A percentile compares a stretch with the other conserved stretches of the same genome.
These are phyloP conservation scores for Furcasterigmium sp. DNA, from an alignment of 2,329 filamentous ascomycete genomes.

Conservation along the genomic window DNA sequence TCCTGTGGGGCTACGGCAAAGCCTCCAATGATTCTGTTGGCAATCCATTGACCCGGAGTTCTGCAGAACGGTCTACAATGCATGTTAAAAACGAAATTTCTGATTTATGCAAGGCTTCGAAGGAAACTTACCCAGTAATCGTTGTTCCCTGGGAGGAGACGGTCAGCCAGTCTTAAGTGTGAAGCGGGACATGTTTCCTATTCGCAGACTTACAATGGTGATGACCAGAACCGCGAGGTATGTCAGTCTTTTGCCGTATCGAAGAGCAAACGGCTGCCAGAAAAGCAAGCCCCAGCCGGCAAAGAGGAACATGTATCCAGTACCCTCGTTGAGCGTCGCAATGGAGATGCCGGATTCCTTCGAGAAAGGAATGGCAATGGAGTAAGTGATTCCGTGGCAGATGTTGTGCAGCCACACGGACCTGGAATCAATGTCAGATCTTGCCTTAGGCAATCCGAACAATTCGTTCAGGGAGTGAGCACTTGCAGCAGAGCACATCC, in stretches of 20 bases:
- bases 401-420: slow-evolving; percentile 34
- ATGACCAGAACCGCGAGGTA: slow-evolving; percentile 31
- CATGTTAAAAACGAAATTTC: slow-evolving; percentile 9
- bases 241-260: slow-evolving; percentile 35
- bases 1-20: slow-evolving; percentile 40
- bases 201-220: slow-evolving; percentile 20
- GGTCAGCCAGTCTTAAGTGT: background rate
- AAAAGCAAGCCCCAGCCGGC: slow-evolving; percentile 38
- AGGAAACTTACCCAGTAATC: slow-evolving; percentile 15
- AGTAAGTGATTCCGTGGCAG: slow-evolving; percentile 31
- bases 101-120: background rate
- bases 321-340: slow-evolving; percentile 30
- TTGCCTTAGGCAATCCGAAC: slow-evolving; percentile 5
- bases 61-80: slow-evolving; percentile 31
- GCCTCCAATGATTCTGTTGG: slow-evolving; percentile 35
- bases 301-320: slow-evolving; percentile 36
- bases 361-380: slow-evolving; percentile 28
- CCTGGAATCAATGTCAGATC: slow-evolving; percentile 10
- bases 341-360: slow-evolving; percentile 24
- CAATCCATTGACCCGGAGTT: slow-evolving; percentile 37
- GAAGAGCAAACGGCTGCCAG: slow-evolving; percentile 41
- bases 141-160: slow-evolving; percentile 12
- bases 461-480: slow-evolving; percentile 12
- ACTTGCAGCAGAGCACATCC: background rate
- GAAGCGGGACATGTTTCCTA: too few relatives aligned